Evolutionary conservation across 2,329 filamentous ascomycete species (phyloP).

Genomic region (Aspergillus versicolor): DNA sequence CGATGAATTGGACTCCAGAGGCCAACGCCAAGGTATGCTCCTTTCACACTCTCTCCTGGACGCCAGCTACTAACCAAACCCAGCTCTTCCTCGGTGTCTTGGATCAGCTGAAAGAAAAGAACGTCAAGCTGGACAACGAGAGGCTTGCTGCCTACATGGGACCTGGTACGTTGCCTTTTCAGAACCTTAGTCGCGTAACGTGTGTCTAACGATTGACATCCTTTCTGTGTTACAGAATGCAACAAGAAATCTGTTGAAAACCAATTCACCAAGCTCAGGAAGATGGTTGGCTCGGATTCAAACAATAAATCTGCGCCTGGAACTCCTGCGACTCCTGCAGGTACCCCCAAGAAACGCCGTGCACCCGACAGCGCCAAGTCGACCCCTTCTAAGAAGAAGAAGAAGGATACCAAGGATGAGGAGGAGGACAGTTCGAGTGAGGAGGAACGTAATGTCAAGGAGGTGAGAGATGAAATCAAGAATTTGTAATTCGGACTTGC

Average conservation of each 20-base stretch:
- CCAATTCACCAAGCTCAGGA: constrained; percentile 7
- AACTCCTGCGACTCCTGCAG: not conserved
- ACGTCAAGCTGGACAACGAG: constrained; percentile 12
- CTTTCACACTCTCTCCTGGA: not conserved
- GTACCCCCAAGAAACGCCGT: not conserved
- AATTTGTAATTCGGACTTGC: not conserved
- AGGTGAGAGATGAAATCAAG: not conserved
- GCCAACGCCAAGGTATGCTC: constrained; percentile 11
- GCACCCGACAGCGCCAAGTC: not conserved
- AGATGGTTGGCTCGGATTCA: not conserved
- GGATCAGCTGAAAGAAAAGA: constrained; percentile 5
- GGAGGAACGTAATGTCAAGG: not conserved
- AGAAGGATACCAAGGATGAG: not conserved
- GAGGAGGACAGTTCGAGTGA: not conserved
- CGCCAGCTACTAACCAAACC: not conserved
- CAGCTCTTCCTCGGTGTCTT: constrained; percentile 16
- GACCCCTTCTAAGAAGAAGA: not conserved
- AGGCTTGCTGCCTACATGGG: constrained; percentile 11
- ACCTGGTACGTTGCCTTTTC: constrained; percentile 3
- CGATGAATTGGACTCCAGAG: constrained; percentile 14
- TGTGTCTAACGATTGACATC: not conserved
- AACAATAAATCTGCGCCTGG: not conserved
- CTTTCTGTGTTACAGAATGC: not conserved
- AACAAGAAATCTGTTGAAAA: constrained; percentile 5
- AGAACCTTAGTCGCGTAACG: not conserved